Conservation (phyloP, 2,329 filamentous ascomycete genomes). For the Metarhizium rileyi region DNA sequence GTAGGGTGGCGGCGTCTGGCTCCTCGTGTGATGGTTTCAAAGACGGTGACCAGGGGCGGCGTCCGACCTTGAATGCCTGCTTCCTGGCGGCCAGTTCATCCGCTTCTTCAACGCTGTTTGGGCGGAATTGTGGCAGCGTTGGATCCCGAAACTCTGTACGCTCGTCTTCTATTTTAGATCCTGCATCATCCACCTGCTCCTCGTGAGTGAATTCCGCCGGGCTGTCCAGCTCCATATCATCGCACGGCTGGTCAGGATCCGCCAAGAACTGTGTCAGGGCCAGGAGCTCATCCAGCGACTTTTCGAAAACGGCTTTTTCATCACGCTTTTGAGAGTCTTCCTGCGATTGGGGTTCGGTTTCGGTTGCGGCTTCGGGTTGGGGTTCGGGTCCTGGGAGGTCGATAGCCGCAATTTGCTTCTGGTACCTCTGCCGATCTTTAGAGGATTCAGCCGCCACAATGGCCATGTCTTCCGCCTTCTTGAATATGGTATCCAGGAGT, state of each 20-base stretch:
- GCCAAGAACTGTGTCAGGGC: slow-evolving; percentile 35
- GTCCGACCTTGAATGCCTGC: not conserved
- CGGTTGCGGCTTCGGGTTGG: not conserved
- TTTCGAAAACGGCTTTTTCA: slow-evolving; percentile 10
- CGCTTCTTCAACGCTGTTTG: slow-evolving; percentile 32
- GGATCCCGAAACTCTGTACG: slow-evolving; percentile 37
- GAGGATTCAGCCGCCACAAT: slow-evolving; percentile 57
- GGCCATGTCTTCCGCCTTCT: slow-evolving; percentile 66
- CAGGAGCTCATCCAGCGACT: slow-evolving; percentile 28
- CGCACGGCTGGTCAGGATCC: slow-evolving; percentile 20
- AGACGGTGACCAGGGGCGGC: not conserved
- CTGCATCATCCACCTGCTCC: slow-evolving; percentile 9
- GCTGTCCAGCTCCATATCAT: slow-evolving; percentile 23
- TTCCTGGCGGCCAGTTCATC: slow-evolving; percentile 5
- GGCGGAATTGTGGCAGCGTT: slow-evolving; percentile 60
- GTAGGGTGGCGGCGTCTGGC: slow-evolving; percentile 24
- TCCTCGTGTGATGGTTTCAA: slow-evolving; percentile 8
- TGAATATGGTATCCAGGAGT: slow-evolving; percentile 78
- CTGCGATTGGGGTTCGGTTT: slow-evolving; percentile 10
- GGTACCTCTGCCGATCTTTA: slow-evolving; percentile 47
- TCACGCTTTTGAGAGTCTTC: no score
- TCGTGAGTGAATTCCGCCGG: slow-evolving; percentile 16
- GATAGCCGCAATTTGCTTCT: slow-evolving; percentile 35
- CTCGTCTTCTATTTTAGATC: slow-evolving; percentile 11
- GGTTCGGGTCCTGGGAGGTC: slow-evolving; percentile 18